phyloP scores from a whole-genome alignment of 192 early-diverging fungal species.

The Thoreauomyces humboldtii region DNA sequence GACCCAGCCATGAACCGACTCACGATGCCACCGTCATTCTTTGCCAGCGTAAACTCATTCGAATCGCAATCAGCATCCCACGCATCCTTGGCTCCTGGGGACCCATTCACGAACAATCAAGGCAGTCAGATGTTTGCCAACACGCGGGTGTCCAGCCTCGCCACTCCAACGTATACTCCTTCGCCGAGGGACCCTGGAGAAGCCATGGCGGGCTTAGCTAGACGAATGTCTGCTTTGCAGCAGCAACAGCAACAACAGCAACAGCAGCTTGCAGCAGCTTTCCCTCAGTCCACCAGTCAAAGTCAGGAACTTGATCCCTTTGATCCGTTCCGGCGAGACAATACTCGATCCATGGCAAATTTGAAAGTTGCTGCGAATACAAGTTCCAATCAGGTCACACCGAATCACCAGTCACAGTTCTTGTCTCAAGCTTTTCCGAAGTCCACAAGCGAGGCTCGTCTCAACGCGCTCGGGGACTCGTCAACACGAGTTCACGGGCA shows the following conservation, averaged over 20 bases:
- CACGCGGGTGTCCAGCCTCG: too few species aligned
- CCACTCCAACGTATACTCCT: too few species aligned
- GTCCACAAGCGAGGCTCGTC: constrained; percentile 17
- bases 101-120: too few species aligned
- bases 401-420: too few species aligned
- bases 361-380: constrained; percentile 4
- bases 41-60: constrained; percentile 3
- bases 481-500: constrained; percentile 16
- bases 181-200: too few species aligned
- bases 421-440: constrained; percentile 6
- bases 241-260: constrained; percentile 1
- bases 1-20: neutral
- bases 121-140: too few species aligned
- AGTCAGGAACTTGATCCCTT: constrained; percentile 8
- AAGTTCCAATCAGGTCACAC: too few species aligned
- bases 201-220: too few species aligned
- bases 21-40: constrained; percentile 11
- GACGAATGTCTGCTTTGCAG: too few species aligned
- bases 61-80: too few species aligned
- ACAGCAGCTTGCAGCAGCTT: constrained; percentile 8
- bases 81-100: too few species aligned
- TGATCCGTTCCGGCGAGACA: constrained; percentile 20
- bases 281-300: too few species aligned
- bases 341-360: constrained; percentile 20
- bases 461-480: constrained; percentile 12